A percentile compares a stretch with the other conserved stretches of the same genome.
phyloP scores from a whole-genome alignment of 768 basidiomycete species.

The Terana coerulea region DNA sequence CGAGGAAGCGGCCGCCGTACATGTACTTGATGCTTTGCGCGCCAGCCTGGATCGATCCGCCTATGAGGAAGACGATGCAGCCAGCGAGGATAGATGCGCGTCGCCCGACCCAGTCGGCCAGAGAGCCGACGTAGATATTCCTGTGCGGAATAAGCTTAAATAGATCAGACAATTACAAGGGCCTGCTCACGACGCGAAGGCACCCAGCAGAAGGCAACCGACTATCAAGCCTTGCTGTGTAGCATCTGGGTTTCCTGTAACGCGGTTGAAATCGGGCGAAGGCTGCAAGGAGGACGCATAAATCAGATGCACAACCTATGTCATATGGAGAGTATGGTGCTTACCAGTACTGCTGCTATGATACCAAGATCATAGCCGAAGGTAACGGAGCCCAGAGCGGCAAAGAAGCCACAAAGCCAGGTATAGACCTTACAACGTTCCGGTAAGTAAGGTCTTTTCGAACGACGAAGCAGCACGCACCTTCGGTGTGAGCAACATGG shows the following conservation, averaged over 20 bases:
- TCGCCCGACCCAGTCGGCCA: conserved; percentile 20
- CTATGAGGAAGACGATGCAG: conserved; percentile 28
- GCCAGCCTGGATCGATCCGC: conserved; percentile 44
- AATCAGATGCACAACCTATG: not conserved
- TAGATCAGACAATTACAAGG: not conserved
- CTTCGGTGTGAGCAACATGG: conserved; percentile 40
- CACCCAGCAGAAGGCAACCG: conserved; percentile 22
- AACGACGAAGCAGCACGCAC: conserved; percentile 5
- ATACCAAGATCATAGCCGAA: conserved; percentile 52
- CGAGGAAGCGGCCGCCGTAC: conserved; percentile 49
- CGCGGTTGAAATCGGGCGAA: conserved; percentile 16
- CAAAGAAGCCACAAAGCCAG: conserved; percentile 51
- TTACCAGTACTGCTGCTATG: conserved; percentile 41
- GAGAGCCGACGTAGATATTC: conserved; percentile 19
- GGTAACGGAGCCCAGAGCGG: conserved; percentile 30
- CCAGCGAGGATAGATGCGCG: conserved; percentile 20
- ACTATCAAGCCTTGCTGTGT: conserved; percentile 21
- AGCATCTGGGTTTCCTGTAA: conserved; percentile 17
- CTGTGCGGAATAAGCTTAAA: not conserved
- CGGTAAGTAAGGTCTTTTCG: not conserved
- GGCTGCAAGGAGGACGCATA: conserved; percentile 7
- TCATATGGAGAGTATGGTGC: not conserved
- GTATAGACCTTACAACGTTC: conserved; percentile 34
- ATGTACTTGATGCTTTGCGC: conserved; percentile 45
- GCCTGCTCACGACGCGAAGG: conserved; percentile 21